Percentiles rank a stretch among this genome's conserved stretches.
These are phyloP conservation scores for Claviceps pazoutovae DNA, from an alignment of 2,329 filamentous ascomycete species.

Conservation along the genomic window DNA sequence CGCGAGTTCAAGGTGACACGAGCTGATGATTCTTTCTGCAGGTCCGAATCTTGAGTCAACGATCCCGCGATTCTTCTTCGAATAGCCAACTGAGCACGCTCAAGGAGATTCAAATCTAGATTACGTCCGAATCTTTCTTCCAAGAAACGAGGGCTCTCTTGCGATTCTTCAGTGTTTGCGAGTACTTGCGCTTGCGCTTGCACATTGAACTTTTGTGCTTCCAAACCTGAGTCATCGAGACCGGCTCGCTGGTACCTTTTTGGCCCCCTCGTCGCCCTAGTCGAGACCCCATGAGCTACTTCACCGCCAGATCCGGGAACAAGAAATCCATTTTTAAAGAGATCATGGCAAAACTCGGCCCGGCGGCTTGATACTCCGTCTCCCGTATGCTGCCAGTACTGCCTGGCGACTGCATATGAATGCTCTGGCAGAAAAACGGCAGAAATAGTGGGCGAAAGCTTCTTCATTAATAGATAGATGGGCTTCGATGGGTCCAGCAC, in stretches of 20 bases:
- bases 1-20: conserved; percentile 29
- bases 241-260: conserved; percentile 55
- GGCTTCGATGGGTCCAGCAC: conserved; percentile 42
- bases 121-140: conserved; percentile 93
- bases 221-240: conserved; percentile 17
- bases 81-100: conserved; percentile 75
- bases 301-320: conserved; percentile 17
- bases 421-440: conserved; percentile 59
- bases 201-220: conserved; percentile 7
- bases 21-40: conserved; percentile 12
- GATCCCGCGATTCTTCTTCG: conserved; percentile 78
- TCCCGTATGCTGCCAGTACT: conserved; percentile 94
- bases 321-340: conserved; percentile 56
- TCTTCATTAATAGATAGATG: conserved; percentile 35
- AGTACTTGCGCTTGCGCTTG: conserved; percentile 7
- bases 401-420: conserved; percentile 62
- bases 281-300: conserved; percentile 13
- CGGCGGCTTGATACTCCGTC: conserved; percentile 84
- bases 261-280: conserved; percentile 52
- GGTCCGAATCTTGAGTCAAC: conserved; percentile 56
- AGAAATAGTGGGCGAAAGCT: conserved; percentile 46
- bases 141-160: conserved; percentile 68
- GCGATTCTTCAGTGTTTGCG: conserved; percentile 21
- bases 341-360: conserved; percentile 72
- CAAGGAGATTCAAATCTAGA: conserved; percentile 63